Conservation (phyloP, 2,329 filamentous ascomycete genomes). For the Fusarium setosum region DNA sequence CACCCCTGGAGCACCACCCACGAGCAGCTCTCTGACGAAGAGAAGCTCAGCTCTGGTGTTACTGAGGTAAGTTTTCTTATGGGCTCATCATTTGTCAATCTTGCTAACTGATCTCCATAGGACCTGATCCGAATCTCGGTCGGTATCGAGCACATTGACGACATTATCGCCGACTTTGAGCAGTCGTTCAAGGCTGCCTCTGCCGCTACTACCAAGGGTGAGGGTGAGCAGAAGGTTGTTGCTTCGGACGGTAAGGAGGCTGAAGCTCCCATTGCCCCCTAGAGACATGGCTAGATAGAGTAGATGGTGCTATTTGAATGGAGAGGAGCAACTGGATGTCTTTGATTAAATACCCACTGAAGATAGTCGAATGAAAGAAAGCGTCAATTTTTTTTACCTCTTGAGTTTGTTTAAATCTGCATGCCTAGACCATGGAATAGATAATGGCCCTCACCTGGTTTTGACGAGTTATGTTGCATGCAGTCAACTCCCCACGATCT, state of each 20-base stretch:
- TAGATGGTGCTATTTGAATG: background rate
- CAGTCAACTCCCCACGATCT: background rate
- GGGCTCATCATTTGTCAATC: background rate
- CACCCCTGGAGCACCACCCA: constrained; percentile 97
- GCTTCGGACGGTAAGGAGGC: constrained; percentile 46
- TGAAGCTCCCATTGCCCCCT: constrained; percentile 48
- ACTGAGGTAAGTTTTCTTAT: constrained; percentile 68
- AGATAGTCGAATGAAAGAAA: background rate
- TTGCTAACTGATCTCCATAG: constrained; percentile 50
- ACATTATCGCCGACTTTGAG: constrained; percentile 95
- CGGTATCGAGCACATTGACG: constrained; percentile 95
- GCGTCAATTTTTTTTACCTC: background rate
- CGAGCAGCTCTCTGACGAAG: constrained; percentile 87
- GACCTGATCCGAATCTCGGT: constrained; percentile 96
- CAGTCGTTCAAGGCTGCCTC: constrained; percentile 80
- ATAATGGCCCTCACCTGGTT: too few species aligned
- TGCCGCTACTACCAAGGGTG: constrained; percentile 54
- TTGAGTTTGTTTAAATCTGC: background rate
- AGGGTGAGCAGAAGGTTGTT: constrained; percentile 37
- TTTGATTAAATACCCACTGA: constrained; percentile 25
- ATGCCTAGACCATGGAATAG: too few species aligned
- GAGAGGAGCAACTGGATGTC: constrained; percentile 2
- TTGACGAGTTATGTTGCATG: background rate
- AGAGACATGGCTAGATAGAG: background rate
- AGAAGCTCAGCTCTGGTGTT: constrained; percentile 83